Percentiles rank a stretch among this genome's conserved stretches.
Conservation (phyloP, 2,329 filamentous ascomycete species). For the Trichoderma sp. region DNA sequence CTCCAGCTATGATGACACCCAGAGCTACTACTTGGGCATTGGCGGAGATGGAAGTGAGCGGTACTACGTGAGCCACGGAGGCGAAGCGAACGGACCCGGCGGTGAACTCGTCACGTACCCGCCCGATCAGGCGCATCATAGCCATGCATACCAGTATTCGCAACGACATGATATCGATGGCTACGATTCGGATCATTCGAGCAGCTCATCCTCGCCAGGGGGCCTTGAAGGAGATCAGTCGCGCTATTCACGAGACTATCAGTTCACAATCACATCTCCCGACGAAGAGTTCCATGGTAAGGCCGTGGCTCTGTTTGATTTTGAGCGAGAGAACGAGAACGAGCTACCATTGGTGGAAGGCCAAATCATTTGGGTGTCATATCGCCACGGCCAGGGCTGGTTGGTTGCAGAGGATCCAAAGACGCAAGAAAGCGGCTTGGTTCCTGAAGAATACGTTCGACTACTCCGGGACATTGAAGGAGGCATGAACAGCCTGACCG, state of each 20-base stretch:
- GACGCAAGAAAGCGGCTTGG: slow-evolving; percentile 88
- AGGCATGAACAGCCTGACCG: slow-evolving; percentile 71
- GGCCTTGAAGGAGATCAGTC: slow-evolving; percentile 65
- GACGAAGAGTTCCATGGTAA: slow-evolving; percentile 98
- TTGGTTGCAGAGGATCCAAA: slow-evolving; percentile 94
- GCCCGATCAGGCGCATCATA: slow-evolving; percentile 59
- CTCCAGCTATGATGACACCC: slow-evolving; percentile 51
- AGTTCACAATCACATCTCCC: slow-evolving; percentile 90
- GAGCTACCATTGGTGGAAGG: slow-evolving; percentile 90
- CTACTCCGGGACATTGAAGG: slow-evolving; percentile 91
- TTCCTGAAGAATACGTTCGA: slow-evolving; percentile 94
- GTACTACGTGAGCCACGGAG: slow-evolving; percentile 69
- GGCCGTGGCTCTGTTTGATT: slow-evolving; percentile 92
- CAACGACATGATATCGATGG: slow-evolving; percentile 48
- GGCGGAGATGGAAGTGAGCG: slow-evolving; percentile 69
- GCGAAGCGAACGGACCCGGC: slow-evolving; percentile 71
- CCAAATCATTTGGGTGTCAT: slow-evolving; percentile 94
- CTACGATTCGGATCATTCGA: slow-evolving; percentile 59
- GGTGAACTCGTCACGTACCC: slow-evolving; percentile 81
- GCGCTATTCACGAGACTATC: slow-evolving; percentile 85
- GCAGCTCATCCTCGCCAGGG: slow-evolving; percentile 56
- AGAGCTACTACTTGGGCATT: slow-evolving; percentile 65
- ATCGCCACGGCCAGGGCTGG: slow-evolving; percentile 95
- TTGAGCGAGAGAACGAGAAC: slow-evolving; percentile 92
- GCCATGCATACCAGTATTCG: slow-evolving; percentile 43